phyloP scores from a whole-genome alignment of 2,329 filamentous ascomycete genomes.

The Talaromyces atroroseus region DNA sequence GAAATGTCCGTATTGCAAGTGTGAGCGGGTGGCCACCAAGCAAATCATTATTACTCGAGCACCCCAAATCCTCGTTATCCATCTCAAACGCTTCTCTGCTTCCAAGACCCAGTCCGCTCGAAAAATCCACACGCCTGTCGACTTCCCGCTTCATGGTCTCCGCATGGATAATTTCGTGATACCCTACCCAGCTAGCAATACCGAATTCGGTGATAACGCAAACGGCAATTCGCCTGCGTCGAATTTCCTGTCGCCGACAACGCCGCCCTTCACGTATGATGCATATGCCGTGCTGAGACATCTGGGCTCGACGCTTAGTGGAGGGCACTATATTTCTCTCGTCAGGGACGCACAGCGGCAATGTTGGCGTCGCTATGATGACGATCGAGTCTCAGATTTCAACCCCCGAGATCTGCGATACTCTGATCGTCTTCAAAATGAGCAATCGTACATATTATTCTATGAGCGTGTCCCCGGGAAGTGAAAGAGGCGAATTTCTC shows the following conservation, averaged over 20 bases:
- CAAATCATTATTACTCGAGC: constrained; percentile 70
- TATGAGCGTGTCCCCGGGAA: constrained; percentile 49
- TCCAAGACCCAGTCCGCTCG: constrained; percentile 51
- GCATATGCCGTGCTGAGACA: constrained; percentile 82
- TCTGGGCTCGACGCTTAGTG: constrained; percentile 59
- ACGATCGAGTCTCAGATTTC: constrained; percentile 52
- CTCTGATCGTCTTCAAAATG: constrained; percentile 53
- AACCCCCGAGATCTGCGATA: constrained; percentile 47
- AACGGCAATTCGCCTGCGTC: constrained; percentile 52
- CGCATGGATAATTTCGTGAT: constrained; percentile 58
- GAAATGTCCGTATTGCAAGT: constrained; percentile 71
- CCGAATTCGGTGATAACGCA: constrained; percentile 16
- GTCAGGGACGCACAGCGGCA: constrained; percentile 56
- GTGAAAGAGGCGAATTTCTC: constrained; percentile 20
- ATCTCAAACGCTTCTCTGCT: constrained; percentile 65
- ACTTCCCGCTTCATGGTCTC: constrained; percentile 70
- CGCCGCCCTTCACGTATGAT: constrained; percentile 66
- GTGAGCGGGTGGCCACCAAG: constrained; percentile 61
- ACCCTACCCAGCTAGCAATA: constrained; percentile 35
- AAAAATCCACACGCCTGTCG: constrained; percentile 67
- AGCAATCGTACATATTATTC: constrained; percentile 62
- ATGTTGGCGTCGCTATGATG: constrained; percentile 59
- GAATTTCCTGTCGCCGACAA: constrained; percentile 43
- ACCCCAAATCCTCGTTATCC: constrained; percentile 71
- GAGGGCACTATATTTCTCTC: constrained; percentile 75